Conservation (phyloP, 2,329 filamentous ascomycete genomes). For the Proliferodiscus dingleyae region DNA sequence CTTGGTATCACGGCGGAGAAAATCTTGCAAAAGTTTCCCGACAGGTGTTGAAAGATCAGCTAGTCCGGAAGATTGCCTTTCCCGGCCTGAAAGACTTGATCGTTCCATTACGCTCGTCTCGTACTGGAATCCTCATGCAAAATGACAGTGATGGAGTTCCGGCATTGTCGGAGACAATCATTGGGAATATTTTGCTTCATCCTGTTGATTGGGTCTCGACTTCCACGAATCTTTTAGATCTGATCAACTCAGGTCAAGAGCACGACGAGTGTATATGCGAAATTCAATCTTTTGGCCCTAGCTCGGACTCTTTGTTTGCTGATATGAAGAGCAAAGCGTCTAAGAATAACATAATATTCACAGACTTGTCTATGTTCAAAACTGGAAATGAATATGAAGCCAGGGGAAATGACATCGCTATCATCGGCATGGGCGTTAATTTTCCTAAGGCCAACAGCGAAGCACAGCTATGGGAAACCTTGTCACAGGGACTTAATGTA, state of each 20-base stretch:
- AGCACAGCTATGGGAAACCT: constrained; percentile 1
- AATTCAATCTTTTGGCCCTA: neutral
- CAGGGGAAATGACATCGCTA: neutral
- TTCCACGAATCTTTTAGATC: no score
- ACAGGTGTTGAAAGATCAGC: neutral
- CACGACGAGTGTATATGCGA: neutral
- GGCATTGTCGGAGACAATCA: no score
- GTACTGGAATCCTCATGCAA: neutral
- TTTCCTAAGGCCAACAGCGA: neutral
- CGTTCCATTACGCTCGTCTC: no score
- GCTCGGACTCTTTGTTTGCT: neutral
- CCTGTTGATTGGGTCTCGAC: no score
- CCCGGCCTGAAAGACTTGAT: neutral
- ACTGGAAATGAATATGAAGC: neutral
- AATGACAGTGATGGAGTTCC: neutral
- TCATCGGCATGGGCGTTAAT: neutral
- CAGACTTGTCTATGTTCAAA: neutral
- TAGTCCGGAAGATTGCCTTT: neutral
- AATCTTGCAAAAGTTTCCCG: neutral
- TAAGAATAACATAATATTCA: neutral
- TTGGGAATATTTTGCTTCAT: no score
- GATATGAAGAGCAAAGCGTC: neutral
- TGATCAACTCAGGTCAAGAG: no score
- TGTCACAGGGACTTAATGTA: neutral
- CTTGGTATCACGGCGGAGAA: constrained; percentile 3